Evolutionary conservation across 441 rosid genomes (phyloP), one percentile per base, ranked within the genome.

Genomic region (Geranium incanum): DNA sequence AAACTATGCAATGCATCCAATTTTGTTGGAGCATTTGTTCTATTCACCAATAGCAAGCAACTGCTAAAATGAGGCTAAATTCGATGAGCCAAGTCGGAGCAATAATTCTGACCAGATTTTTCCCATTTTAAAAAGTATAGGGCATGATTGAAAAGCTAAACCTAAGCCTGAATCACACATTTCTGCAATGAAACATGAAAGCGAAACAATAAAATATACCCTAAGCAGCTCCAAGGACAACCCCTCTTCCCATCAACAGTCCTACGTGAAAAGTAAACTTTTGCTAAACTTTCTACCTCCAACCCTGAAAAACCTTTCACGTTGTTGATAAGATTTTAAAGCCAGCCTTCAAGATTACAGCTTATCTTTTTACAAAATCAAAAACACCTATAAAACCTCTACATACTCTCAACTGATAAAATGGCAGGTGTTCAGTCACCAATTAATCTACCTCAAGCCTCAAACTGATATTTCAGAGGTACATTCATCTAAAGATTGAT

Each of bases 1-100:
- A 50, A 62, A 21, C 11, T 36, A 62, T 62, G 66, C 36, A 23
- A 62, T 62, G 66, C 66, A 21, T 62, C 33, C 66, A 62, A 50
- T 6, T 19, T 1, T 19, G 4, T 62, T 9, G 8, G 21, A 7
- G 33, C 36, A 62, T 16, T 62, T 8, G 9, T 62, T 62, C 6
- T 1, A 62, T 7, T 3, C 36, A 62, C 8, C 66, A 19, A 21
- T 21, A 62, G 66, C 36, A 62, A 62, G 33, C 4, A 62, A 62
- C n/a, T 3, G 66, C 66, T 62, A 60, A 60, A 19, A 62, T 62
- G n/a, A 62, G 66, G 66, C 5, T 19, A 21, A 19, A 21, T 62
- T 21, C 33, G 33, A 23, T 11, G 66, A 28, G 12, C 66, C 36
- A 9, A 8, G 36, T 62, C 23, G 4, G 21, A 62, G 66, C 66